Evolutionary conservation across 108 stramenopile species (phyloP), one percentile per base, ranked within the genome.

Genomic region (Parietichytrium sp.): DNA sequence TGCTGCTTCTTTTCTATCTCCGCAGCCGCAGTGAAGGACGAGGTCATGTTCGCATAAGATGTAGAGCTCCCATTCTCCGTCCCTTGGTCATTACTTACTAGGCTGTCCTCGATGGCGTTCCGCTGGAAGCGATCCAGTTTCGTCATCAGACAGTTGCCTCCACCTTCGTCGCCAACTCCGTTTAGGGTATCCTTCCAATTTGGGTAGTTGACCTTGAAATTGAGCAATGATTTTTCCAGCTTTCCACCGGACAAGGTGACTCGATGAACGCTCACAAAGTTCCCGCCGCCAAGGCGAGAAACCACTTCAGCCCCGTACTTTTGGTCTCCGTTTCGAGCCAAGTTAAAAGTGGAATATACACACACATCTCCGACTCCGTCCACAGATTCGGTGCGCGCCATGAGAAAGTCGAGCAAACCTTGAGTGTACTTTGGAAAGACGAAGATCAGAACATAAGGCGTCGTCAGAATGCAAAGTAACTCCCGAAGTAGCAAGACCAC

Each of bases 211-310:
- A 72, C 38, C 2, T 42, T 33, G 45, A 72, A 72, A 3, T 72
- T 86, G 18, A 86, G 51, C 79, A 84, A 83, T 29, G 82, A 83
- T 50, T 86, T 86, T 79, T 86, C 86, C 81, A 86, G 53, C 82
- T 86, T 86, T 6, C 86, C 86, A 26, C 85, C 84, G 8, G 27
- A 78, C 36, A 51, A 52, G 3, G 45, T 38, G 80, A 72, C 82
- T 20, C 31, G 33, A 31, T 29, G 36, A 3, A 78, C 47, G 20
- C 45, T 42, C 20, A 72, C 61, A 23, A 33, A n/a, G 45, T 45
- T 42, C 23, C 36, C 36, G 33, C 2, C n/a, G 13, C 3, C 61
- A 7, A 72, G 33, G 20, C 45, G 38, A 1, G 1, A 45, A 6
- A 45, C 3, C 20, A 72, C 61, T 16, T 42, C 38, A 8, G 61